Conservation (phyloP, 306 rosid species). For the Morella rubra region DNA sequence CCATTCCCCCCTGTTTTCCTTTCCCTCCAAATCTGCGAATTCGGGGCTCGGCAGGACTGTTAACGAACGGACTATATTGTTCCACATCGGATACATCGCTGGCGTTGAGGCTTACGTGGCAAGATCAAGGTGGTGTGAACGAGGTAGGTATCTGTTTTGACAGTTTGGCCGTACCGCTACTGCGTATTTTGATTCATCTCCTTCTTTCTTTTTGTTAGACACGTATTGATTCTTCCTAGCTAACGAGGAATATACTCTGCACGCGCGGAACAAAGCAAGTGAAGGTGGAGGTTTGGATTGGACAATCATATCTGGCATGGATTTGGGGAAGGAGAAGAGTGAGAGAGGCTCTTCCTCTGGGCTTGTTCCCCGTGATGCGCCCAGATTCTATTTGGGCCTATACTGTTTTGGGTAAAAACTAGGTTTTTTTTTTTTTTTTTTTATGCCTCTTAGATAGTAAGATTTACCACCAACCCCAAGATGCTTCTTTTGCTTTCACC, state of each 20-base stretch:
- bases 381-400: slow-evolving; percentile 7
- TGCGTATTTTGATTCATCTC: too few relatives aligned
- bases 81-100: slow-evolving; percentile 26
- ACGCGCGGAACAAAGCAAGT: slow-evolving; percentile 18
- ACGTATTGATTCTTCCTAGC: not conserved
- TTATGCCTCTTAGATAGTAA: not conserved
- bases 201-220: not conserved
- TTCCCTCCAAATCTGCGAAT: slow-evolving; percentile 56
- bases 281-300: not conserved
- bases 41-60: not conserved
- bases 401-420: slow-evolving; percentile 1
- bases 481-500: not conserved
- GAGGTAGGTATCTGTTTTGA: slow-evolving; percentile 38
- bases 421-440: too few relatives aligned
- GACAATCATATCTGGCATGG: slow-evolving; percentile 6
- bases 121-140: slow-evolving; percentile 13
- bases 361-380: slow-evolving; percentile 4
- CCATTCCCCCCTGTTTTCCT: slow-evolving; percentile 41
- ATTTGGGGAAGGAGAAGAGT: not conserved
- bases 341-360: not conserved
- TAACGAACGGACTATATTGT: slow-evolving; percentile 24
- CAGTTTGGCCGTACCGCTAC: slow-evolving; percentile 33
- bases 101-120: slow-evolving; percentile 40
- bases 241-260: slow-evolving; percentile 8
- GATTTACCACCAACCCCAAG: not conserved